These are phyloP conservation scores for Gossypium gossypioides DNA, from an alignment of 441 rosid species.

Conservation along the genomic window DNA sequence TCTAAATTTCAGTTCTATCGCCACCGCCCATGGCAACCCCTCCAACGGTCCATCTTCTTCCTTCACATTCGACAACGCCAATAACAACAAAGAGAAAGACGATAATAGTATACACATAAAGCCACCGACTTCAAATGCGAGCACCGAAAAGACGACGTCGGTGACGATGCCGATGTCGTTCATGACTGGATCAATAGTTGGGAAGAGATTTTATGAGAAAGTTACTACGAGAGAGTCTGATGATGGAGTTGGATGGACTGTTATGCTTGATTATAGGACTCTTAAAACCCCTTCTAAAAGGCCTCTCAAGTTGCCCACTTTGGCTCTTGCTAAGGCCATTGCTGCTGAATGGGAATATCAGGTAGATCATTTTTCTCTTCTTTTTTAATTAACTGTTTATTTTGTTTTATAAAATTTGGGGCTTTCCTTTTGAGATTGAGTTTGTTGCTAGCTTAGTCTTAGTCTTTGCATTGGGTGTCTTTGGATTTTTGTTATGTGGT, in stretches of 20 bases:
- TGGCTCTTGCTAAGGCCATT: conserved; percentile 78
- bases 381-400: neutral
- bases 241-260: conserved; percentile 86
- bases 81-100: conserved; percentile 18
- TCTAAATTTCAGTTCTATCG: conserved; percentile 32
- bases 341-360: conserved; percentile 97
- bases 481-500: neutral
- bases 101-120: conserved; percentile 37
- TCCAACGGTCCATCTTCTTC: conserved; percentile 32
- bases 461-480: neutral
- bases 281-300: conserved; percentile 81
- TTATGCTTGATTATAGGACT: conserved; percentile 96
- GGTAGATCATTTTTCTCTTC: conserved; percentile 29
- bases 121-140: conserved; percentile 25
- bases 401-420: neutral
- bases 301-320: conserved; percentile 66
- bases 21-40: conserved; percentile 29
- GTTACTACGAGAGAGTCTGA: conserved; percentile 80
- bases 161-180: conserved; percentile 86
- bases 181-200: conserved; percentile 88
- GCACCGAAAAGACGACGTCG: conserved; percentile 26
- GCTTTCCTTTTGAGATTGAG: neutral
- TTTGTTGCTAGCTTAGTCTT: neutral
- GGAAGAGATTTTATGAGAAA: conserved; percentile 67
- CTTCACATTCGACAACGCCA: conserved; percentile 28